Base-by-base conservation (phyloP, 257 asterid genomes). In the Jacaranda mimosifolia region DNA sequence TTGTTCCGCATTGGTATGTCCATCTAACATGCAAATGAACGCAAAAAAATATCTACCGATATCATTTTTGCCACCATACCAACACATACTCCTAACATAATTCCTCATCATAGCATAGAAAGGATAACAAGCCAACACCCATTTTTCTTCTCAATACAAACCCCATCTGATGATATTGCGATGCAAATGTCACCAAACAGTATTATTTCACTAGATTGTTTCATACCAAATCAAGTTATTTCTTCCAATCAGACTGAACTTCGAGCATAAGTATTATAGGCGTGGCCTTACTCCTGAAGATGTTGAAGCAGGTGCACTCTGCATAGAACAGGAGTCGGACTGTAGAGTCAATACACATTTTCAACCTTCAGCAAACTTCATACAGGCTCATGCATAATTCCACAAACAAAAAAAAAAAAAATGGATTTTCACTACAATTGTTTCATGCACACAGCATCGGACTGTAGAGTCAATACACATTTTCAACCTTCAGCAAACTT, bases 301-400 rank as follows among this genome's bases (percentile, higher is more conserved):
- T 35, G 87, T 72, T 18, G 94, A 73, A 63, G 65, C 86, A 7
- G 93, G 91, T 67, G 94, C 97, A 74, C 98, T 85, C 98, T 94
- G 93, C 90, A 87, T 63, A 60, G 68, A 76, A 81, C 75, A 32
- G 63, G 42, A 60, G 4, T 11, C 9, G 12, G 15, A 13, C 9
- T 9, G 4, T 13, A 48, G 63, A 26, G 32, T 26, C 32, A 26
- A 2, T 26, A 26, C 2, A 2, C 32, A 26, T 26, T 26, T 26
- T 26, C 32, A 26, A 26, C 32, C 32, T 26, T 26, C 32, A 26
- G 32, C 32, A 26, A 26, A 26, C 32, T 26, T 26, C 1, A 26
- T 26, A 26, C 2, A 26, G 32, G 32, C 32, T 26, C 32, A 26
- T 26, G 32, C 32, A 26, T 26, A 26, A 26, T 26, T 1, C 32